Conservation (phyloP, 257 asterid genomes). For the Nyctanthes arbortristis region DNA sequence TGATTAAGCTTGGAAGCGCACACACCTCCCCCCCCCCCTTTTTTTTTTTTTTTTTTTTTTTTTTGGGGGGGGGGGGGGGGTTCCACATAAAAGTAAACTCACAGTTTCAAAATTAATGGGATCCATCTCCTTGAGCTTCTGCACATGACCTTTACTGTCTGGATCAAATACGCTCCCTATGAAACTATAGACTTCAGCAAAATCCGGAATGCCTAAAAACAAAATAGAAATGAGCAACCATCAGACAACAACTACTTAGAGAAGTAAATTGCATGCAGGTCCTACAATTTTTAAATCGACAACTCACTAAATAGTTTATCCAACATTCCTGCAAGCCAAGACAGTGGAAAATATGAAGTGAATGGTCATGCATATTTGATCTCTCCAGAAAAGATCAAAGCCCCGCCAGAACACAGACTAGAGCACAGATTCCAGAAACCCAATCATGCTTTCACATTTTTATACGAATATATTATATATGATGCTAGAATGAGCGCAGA, state of each 20-base stretch:
- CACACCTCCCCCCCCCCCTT: too few species aligned
- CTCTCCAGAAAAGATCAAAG: slow-evolving; percentile 5
- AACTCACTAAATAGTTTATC: slow-evolving; percentile 10
- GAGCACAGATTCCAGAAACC: background rate
- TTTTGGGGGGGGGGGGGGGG: background rate
- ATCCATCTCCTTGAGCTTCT: slow-evolving; percentile 97
- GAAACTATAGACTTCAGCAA: slow-evolving; percentile 91
- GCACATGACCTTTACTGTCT: slow-evolving; percentile 64
- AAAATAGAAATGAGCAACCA: slow-evolving; percentile 14
- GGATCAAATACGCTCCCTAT: slow-evolving; percentile 97
- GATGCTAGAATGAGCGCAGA: background rate
- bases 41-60: too few species aligned
- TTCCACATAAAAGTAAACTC: slow-evolving; percentile 33
- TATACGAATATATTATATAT: too few species aligned
- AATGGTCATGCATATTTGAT: background rate
- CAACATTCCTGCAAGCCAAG: background rate
- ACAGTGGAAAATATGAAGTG: background rate
- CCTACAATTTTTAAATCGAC: background rate
- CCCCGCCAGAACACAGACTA: background rate
- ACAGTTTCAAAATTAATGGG: slow-evolving; percentile 94
- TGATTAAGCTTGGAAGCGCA: too few species aligned
- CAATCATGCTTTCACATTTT: background rate
- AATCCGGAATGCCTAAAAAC: slow-evolving; percentile 79
- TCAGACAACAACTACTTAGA: background rate
- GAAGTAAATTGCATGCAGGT: slow-evolving; percentile 1